Conservation (phyloP, 148 eudicot genomes). For the Rhododendron molle region DNA sequence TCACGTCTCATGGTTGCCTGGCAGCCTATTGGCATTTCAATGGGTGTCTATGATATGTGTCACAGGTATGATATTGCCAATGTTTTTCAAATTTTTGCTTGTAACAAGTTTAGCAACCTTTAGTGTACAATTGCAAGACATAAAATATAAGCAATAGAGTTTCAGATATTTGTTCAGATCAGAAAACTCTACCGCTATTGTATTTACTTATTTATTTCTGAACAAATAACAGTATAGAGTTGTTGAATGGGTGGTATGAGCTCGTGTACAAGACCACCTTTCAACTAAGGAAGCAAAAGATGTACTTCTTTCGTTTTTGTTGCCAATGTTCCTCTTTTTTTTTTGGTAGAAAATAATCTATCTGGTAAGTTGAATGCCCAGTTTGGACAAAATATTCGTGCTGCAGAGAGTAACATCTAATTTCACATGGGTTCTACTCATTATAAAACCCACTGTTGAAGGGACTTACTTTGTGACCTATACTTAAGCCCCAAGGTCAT, state of each 20-base stretch:
- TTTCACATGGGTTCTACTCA: not conserved
- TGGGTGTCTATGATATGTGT: conserved; percentile 97
- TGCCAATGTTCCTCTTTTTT: not conserved
- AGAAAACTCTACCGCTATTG: not conserved
- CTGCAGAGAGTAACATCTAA: not conserved
- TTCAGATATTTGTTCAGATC: not conserved
- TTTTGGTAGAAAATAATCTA: not conserved
- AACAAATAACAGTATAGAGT: not conserved
- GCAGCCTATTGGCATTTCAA: conserved; percentile 95
- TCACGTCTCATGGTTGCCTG: conserved; percentile 96
- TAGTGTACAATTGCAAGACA: not conserved
- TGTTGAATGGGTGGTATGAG: not conserved
- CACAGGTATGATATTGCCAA: conserved; percentile 54
- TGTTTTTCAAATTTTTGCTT: not conserved
- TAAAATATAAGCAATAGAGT: not conserved
- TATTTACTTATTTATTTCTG: not conserved
- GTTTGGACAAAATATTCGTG: not conserved
- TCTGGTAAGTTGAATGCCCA: not conserved
- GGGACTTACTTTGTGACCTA: not conserved
- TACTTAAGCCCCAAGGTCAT: not conserved
- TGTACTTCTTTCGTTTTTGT: not conserved
- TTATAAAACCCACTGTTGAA: not conserved
- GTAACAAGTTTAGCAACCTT: not conserved
- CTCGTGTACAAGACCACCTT: not conserved
- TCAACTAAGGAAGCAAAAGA: not conserved